phyloP scores from a whole-genome alignment of 2,329 filamentous ascomycete genomes.

The Geosmithia putterillii region DNA sequence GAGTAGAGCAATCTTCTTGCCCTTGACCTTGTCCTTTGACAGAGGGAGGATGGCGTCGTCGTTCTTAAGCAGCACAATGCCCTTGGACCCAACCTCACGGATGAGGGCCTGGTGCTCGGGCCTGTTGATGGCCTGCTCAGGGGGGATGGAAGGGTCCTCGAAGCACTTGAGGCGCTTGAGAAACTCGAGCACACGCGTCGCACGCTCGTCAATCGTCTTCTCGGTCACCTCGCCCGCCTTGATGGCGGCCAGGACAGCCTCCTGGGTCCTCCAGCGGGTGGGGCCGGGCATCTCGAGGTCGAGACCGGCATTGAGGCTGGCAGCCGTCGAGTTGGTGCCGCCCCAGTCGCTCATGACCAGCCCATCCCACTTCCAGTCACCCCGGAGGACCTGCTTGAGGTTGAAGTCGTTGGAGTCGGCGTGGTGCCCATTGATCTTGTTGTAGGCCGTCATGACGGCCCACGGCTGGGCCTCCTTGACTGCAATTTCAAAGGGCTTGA shows the following conservation, averaged over 20 bases:
- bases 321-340: conserved; percentile 41
- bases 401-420: conserved; percentile 38
- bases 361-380: conserved; percentile 52
- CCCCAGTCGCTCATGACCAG: conserved; percentile 49
- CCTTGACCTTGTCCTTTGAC: conserved; percentile 22
- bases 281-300: conserved; percentile 48
- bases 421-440: conserved; percentile 31
- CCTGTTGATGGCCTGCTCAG: conserved; percentile 43
- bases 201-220: conserved; percentile 42
- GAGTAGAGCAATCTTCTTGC: conserved; percentile 49
- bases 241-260: conserved; percentile 42
- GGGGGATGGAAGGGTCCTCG: conserved; percentile 42
- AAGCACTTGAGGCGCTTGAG: conserved; percentile 50
- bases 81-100: conserved; percentile 47
- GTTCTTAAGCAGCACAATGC: conserved; percentile 53
- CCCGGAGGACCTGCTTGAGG: conserved; percentile 43
- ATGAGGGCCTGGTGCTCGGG: conserved; percentile 48
- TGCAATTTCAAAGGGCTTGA: conserved; percentile 31
- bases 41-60: conserved; percentile 46
- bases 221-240: conserved; percentile 32
- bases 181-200: conserved; percentile 45
- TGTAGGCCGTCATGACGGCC: conserved; percentile 34
- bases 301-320: conserved; percentile 41
- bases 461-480: conserved; percentile 26
- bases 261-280: conserved; percentile 36